Conservation (phyloP, 352 stramenopile genomes). For the Phytophthora ramorum region DNA sequence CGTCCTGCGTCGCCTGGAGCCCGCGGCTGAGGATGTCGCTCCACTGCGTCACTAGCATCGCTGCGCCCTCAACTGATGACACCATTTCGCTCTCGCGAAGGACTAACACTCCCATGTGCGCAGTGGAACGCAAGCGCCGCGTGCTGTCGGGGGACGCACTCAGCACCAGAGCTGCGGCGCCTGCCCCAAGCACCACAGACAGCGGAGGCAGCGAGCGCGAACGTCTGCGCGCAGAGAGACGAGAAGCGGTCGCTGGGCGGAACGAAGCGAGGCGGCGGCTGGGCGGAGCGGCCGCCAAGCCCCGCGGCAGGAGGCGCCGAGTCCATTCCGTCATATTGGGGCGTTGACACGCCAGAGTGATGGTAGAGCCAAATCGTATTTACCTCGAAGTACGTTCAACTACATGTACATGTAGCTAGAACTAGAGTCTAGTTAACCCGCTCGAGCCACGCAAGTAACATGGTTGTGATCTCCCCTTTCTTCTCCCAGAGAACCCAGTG, state of each 20-base stretch:
- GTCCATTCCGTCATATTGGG: slow-evolving; percentile 22
- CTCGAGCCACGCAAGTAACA: slow-evolving; percentile 36
- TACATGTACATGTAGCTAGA: background rate
- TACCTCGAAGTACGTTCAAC: too few relatives aligned
- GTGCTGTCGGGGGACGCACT: slow-evolving; percentile 11
- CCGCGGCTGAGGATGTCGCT: slow-evolving; percentile 17
- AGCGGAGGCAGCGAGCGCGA: slow-evolving; percentile 22
- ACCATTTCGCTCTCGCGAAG: slow-evolving; percentile 27
- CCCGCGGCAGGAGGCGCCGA: slow-evolving; percentile 16
- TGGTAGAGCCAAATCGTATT: slow-evolving; percentile 1
- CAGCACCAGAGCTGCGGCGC: slow-evolving; percentile 22
- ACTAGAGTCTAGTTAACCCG: slow-evolving; percentile 23
- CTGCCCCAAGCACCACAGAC: slow-evolving; percentile 20
- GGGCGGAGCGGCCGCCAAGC: background rate
- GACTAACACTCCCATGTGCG: slow-evolving; percentile 39
- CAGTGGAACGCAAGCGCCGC: slow-evolving; percentile 30
- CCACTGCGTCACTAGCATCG: slow-evolving; percentile 9
- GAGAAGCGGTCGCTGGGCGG: background rate
- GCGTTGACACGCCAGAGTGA: slow-evolving; percentile 18
- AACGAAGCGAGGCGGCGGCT: slow-evolving; percentile 6
- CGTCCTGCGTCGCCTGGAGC: slow-evolving; percentile 25
- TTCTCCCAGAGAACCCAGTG: background rate
- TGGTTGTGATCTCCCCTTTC: background rate
- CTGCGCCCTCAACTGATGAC: slow-evolving; percentile 13
- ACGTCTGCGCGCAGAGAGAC: slow-evolving; percentile 12